Conservation (phyloP, 495 filamentous ascomycete species). For the Aspergillus bridgeri region DNA sequence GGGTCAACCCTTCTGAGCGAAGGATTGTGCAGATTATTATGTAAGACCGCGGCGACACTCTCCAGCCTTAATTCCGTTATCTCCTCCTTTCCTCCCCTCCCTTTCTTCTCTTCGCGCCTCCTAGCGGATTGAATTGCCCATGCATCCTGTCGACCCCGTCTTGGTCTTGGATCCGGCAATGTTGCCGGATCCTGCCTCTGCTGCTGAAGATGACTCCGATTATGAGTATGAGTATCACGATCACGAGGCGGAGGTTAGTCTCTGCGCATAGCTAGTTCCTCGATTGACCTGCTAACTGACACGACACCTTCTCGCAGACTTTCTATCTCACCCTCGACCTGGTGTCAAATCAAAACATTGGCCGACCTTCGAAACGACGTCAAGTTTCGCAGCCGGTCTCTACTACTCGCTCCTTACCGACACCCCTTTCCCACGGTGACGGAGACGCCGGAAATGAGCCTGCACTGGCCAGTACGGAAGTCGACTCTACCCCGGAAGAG, state of each 20-base stretch:
- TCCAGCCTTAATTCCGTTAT: neutral
- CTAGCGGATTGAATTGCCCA: no score
- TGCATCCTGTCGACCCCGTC: slow-evolving; percentile 3
- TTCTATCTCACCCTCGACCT: slow-evolving; percentile 56
- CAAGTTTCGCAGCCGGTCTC: slow-evolving; percentile 14
- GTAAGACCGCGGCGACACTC: no score
- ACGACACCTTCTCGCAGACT: slow-evolving; percentile 28
- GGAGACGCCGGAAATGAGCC: slow-evolving; percentile 16
- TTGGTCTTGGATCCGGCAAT: slow-evolving; percentile 27
- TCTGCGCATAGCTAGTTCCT: neutral
- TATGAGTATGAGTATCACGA: slow-evolving; percentile 64
- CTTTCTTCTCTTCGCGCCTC: neutral
- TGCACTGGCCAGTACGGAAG: slow-evolving; percentile 25
- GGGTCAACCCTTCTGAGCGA: no score
- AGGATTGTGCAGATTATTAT: no score
- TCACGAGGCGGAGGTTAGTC: slow-evolving; percentile 52
- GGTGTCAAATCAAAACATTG: slow-evolving; percentile 39
- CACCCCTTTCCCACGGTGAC: slow-evolving; percentile 5
- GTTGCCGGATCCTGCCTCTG: slow-evolving; percentile 8
- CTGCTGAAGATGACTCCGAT: slow-evolving; percentile 31
- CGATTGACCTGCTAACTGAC: slow-evolving; percentile 3
- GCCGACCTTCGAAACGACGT: slow-evolving; percentile 34
- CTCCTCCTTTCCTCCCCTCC: neutral
- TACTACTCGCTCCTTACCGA: neutral
- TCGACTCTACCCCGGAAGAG: slow-evolving; percentile 25